A percentile compares a stretch with the other conserved stretches of the same genome.
Evolutionary conservation across 1,284 basidiomycete genomes (phyloP).

Genomic region (Papiliotrema fonsecae): DNA sequence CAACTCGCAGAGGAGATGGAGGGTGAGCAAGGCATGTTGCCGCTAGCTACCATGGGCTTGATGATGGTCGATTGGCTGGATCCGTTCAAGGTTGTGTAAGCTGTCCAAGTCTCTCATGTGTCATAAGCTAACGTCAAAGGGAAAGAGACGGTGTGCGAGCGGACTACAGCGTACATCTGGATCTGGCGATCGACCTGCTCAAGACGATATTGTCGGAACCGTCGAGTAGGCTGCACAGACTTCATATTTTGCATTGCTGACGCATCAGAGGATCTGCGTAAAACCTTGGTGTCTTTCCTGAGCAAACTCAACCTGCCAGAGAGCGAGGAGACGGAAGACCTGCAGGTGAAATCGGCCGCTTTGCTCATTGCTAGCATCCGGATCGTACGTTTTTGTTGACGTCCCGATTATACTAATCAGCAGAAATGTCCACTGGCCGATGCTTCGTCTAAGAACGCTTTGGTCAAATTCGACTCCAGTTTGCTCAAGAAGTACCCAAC

Average conservation of each 20-base stretch:
- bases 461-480: slow-evolving; percentile 61
- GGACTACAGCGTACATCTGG: slow-evolving; percentile 64
- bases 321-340: slow-evolving; percentile 54
- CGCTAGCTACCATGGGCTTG: slow-evolving; percentile 71
- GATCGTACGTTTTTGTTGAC: slow-evolving; percentile 51
- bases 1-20: slow-evolving; percentile 63
- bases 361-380: slow-evolving; percentile 59
- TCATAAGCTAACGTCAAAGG: slow-evolving; percentile 18
- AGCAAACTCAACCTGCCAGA: slow-evolving; percentile 71
- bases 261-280: slow-evolving; percentile 66
- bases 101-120: slow-evolving; percentile 13
- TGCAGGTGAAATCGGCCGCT: slow-evolving; percentile 60
- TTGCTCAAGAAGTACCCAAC: slow-evolving; percentile 59
- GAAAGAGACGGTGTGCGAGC: slow-evolving; percentile 38
- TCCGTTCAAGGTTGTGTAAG: slow-evolving; percentile 71
- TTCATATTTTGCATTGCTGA: not conserved
- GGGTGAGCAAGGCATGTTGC: slow-evolving; percentile 72
- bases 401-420: not conserved
- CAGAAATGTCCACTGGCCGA: slow-evolving; percentile 72
- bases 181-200: slow-evolving; percentile 71
- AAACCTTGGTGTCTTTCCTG: slow-evolving; percentile 72
- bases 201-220: slow-evolving; percentile 50
- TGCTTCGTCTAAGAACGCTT: slow-evolving; percentile 62
- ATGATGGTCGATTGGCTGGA: slow-evolving; percentile 93
- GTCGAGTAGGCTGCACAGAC: slow-evolving; percentile 19